Evolutionary conservation across 139 green algal species (phyloP), one percentile per base, ranked within the genome.

Genomic region (Micractinium sp.): DNA sequence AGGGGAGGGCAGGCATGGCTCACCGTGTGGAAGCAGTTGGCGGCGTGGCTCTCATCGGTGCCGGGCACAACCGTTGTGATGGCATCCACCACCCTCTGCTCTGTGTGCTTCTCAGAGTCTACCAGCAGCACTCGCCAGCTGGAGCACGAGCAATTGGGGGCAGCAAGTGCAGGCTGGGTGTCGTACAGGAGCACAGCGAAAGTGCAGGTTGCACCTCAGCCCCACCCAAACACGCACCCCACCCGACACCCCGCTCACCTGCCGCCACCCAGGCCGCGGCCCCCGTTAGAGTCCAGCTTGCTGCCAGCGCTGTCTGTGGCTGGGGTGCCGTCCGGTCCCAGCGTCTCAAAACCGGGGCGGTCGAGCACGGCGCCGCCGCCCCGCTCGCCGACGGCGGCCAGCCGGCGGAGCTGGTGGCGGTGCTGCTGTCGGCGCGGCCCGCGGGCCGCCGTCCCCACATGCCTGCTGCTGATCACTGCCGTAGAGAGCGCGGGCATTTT

Each of bases 21-120:
- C 41, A 78, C 75, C 60, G 87, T 90, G 60, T 85, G 77, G 63
- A 78, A 90, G 61, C 78, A 87, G 61, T 90, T 90, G 25, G 53
- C 29, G 7, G 87, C 75, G 27, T 90, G 87, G 3, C 31, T 22
- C 15, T 85, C 75, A 29, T 85, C 77, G 4, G 77, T 63, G 0
- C 77, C 77, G 0, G 86, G 74, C 66, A 86, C 36, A 0, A 86
- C 77, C 25, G 80, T 25, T 3, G 60, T 82, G 61, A 90, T 90
- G 25, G 87, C 79, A 29, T 81, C 5, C 29, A 90, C 77, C 9
- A 76, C 56, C 0, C 74, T 33, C 74, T 88, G 25, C 76, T 90
- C 87, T 2, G 56, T 66, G 61, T 87, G 87, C 35, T 63, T 61
- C 14, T 85, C 76, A 7, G 16, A 35, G 87, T 90, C 87, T 23